These are phyloP conservation scores for Sporopachydermia cereana DNA, from an alignment of 1,139 yeast species.

Conservation along the genomic window DNA sequence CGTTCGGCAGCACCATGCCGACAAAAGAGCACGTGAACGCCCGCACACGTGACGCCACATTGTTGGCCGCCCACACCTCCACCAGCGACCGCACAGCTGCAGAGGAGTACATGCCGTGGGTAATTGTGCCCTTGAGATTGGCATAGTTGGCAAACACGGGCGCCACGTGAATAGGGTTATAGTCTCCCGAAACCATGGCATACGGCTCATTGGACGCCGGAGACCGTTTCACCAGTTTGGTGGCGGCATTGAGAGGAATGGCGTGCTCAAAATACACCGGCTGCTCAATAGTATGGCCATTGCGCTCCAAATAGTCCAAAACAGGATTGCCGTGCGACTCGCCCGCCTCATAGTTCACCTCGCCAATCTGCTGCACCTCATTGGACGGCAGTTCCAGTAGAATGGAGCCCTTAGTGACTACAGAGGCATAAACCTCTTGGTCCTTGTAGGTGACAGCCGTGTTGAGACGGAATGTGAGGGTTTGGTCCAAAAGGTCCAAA, in stretches of 20 bases:
- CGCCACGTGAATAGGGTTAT: constrained; percentile 95
- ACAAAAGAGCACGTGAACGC: constrained; percentile 86
- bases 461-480: constrained; percentile 81
- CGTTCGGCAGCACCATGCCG: constrained; percentile 97
- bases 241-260: constrained; percentile 74
- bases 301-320: constrained; percentile 81
- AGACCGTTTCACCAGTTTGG: constrained; percentile 60
- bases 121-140: constrained; percentile 89
- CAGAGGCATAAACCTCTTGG: constrained; percentile 65
- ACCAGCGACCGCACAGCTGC: constrained; percentile 91
- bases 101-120: constrained; percentile 98
- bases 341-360: constrained; percentile 83
- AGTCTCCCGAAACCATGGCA: constrained; percentile 96
- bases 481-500: constrained; percentile 63
- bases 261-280: constrained; percentile 83
- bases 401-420: constrained; percentile 76
- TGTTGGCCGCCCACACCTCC: constrained; percentile 98
- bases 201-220: constrained; percentile 89
- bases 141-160: constrained; percentile 92
- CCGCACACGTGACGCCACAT: constrained; percentile 89
- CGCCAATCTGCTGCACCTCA: constrained; percentile 81
- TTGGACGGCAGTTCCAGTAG: constrained; percentile 84
- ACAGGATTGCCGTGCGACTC: constrained; percentile 96
- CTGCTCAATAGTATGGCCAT: constrained; percentile 90
- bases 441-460: constrained; percentile 75